These are phyloP conservation scores for Hirschfeldia incana DNA, from an alignment of 345 rosid genomes.

Conservation along the genomic window DNA sequence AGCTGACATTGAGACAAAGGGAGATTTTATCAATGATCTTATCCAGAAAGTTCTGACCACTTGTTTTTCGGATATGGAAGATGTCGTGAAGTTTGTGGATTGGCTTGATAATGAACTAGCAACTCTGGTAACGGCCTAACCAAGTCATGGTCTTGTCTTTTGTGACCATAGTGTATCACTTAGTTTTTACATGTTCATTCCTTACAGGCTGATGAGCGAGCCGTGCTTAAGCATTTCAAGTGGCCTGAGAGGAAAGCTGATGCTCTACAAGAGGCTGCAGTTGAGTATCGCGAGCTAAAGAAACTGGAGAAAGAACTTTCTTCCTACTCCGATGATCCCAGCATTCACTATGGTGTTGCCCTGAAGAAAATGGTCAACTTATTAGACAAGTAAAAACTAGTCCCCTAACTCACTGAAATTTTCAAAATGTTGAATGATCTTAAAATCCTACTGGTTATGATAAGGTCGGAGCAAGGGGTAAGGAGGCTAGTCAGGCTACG, in stretches of 20 bases:
- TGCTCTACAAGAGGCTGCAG: constrained; percentile 82
- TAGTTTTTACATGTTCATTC: background rate
- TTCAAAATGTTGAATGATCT: constrained; percentile 12
- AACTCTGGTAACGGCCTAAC: constrained; percentile 58
- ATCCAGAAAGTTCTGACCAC: constrained; percentile 67
- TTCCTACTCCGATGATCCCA: constrained; percentile 53
- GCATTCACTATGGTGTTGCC: constrained; percentile 59
- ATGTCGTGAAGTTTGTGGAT: constrained; percentile 69
- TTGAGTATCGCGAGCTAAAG: constrained; percentile 78
- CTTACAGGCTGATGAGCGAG: constrained; percentile 79
- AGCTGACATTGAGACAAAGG: constrained; percentile 82
- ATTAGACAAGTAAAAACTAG: constrained; percentile 68
- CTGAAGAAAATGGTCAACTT: constrained; percentile 75
- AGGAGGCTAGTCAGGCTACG: constrained; percentile 62
- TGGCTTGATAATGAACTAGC: constrained; percentile 82
- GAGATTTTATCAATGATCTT: constrained; percentile 69
- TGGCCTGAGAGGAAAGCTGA: constrained; percentile 97
- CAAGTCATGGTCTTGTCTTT: background rate
- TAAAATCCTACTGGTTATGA: background rate
- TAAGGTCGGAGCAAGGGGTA: constrained; percentile 74
- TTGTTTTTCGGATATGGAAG: constrained; percentile 68
- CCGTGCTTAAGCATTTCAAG: constrained; percentile 88
- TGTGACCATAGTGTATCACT: constrained; percentile 2
- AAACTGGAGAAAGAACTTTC: constrained; percentile 65
- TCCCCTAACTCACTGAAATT: background rate